Evolutionary conservation across 805 yeast genomes (phyloP), one percentile per base, ranked within the genome.

Genomic region (Candida montana): DNA sequence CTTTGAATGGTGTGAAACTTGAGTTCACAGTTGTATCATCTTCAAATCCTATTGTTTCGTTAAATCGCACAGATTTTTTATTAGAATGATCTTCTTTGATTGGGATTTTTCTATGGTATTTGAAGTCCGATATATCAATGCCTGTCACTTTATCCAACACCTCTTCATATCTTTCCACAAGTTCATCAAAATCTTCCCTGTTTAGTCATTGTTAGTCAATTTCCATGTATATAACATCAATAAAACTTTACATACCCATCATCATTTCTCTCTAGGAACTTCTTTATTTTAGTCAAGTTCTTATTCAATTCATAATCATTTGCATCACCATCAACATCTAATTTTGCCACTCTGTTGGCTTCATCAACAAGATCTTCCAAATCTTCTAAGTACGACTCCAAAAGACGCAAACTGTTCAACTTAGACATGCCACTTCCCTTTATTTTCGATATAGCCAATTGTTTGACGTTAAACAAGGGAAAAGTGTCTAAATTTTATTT

Each of bases 61-160:
- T 57, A 33, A 57, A 57, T 37, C 61, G 37, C 27, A 57, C 61
- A 1, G 60, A 55, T 37, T 57, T 57, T 44, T 53, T 55, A 11
- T 30, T 11, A 5, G 37, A 35, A 13, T 15, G 39, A 9, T 34
- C 44, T 23, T 23, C 30, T 30, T 34, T 38, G 6, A 20, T 15
- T 8, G 41, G 41, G 16, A 38, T 39, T 6, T 44, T 42, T 23
- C 61, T 42, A 0, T 31, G 32, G 31, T 55, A 55, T 13, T 29
- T 26, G 32, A 45, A 55, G 21, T 49, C 54, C 13, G 51, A 30
- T 4, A 33, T 35, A 31, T 55, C 55, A 12, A 50, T 12, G 1
- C 43, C 45, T 19, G 38, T 36, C 2, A 55, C 33, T 4, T 47
- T 33, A 3, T 17, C n/a, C 15, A 49, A 42, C 9, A 49, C 31